These are phyloP conservation scores for Phytophthora idaei DNA, from an alignment of 352 stramenopile species.

Conservation along the genomic window DNA sequence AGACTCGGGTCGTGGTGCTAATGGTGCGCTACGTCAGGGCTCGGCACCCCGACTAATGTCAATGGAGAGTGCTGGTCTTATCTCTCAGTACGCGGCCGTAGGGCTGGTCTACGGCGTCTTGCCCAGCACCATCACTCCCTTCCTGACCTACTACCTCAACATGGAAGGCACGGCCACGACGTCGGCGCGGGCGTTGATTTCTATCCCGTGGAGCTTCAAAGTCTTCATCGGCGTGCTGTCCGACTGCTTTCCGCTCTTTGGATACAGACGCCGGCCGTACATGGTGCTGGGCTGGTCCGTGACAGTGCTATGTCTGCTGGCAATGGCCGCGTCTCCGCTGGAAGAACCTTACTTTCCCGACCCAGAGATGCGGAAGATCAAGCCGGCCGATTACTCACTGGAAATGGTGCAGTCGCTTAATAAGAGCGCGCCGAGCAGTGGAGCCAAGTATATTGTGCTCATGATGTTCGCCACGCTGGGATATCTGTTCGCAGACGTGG, in stretches of 20 bases:
- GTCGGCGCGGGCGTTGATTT: slow-evolving; percentile 47
- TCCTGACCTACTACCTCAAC: slow-evolving; percentile 59
- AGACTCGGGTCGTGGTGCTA: not conserved
- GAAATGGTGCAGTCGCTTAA: slow-evolving; percentile 45
- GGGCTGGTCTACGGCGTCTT: slow-evolving; percentile 48
- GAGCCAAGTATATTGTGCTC: slow-evolving; percentile 54
- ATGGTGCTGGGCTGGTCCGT: slow-evolving; percentile 61
- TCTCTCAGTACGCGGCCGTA: slow-evolving; percentile 56
- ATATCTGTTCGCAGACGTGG: slow-evolving; percentile 63
- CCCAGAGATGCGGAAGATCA: slow-evolving; percentile 36
- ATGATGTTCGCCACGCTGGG: slow-evolving; percentile 58
- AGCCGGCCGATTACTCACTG: slow-evolving; percentile 36
- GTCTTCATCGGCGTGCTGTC: slow-evolving; percentile 61
- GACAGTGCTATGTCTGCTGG: slow-evolving; percentile 39
- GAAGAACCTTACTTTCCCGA: slow-evolving; percentile 48
- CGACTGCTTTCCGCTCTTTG: slow-evolving; percentile 55
- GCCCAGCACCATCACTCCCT: slow-evolving; percentile 53
- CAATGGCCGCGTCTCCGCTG: slow-evolving; percentile 42
- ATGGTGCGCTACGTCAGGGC: slow-evolving; percentile 43
- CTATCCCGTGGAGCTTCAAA: slow-evolving; percentile 61
- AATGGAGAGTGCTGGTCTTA: slow-evolving; percentile 40
- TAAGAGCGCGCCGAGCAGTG: slow-evolving; percentile 37
- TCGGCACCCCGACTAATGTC: slow-evolving; percentile 38
- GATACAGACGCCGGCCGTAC: slow-evolving; percentile 56
- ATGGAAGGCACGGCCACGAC: slow-evolving; percentile 50